phyloP scores from a whole-genome alignment of 2,329 filamentous ascomycete genomes.

The Acrocalymma vagum region DNA sequence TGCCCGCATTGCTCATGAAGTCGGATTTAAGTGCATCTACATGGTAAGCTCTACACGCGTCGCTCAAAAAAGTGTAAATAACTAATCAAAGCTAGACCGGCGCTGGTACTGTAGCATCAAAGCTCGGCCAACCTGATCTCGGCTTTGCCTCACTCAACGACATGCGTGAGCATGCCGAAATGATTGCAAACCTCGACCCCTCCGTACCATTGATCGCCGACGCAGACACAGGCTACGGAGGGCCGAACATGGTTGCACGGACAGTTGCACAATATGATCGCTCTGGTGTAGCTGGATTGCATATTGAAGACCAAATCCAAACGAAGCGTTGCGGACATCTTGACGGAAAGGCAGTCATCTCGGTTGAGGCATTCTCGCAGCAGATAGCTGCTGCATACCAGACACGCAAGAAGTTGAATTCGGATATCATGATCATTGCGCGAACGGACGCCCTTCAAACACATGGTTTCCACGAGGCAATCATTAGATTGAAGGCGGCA shows the following conservation, averaged over 20 bases:
- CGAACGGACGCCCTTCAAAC: conserved; percentile 66
- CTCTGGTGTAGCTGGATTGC: conserved; percentile 63
- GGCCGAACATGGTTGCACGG: conserved; percentile 50
- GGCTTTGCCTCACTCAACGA: conserved; percentile 67
- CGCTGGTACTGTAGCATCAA: conserved; percentile 52
- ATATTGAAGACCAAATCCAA: conserved; percentile 68
- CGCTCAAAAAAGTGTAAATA: too few species aligned
- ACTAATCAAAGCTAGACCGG: too few species aligned
- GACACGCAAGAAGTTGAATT: conserved; percentile 55
- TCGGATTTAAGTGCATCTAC: conserved; percentile 68
- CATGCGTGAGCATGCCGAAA: conserved; percentile 67
- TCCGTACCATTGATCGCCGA: conserved; percentile 53
- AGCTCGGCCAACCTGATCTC: conserved; percentile 67
- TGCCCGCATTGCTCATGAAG: conserved; percentile 64
- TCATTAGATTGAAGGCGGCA: conserved; percentile 58
- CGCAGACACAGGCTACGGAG: conserved; percentile 63
- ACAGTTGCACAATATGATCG: conserved; percentile 58
- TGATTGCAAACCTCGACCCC: conserved; percentile 67
- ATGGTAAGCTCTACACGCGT: too few species aligned
- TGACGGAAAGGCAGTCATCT: conserved; percentile 65
- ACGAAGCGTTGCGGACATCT: conserved; percentile 71
- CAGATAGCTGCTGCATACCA: conserved; percentile 63
- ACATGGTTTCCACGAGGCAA: conserved; percentile 63
- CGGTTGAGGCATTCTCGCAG: conserved; percentile 55
- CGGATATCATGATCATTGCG: conserved; percentile 69